Evolutionary conservation across 1,139 yeast species (phyloP).

Genomic region (Hyphopichia wangnamkhiaoensis): DNA sequence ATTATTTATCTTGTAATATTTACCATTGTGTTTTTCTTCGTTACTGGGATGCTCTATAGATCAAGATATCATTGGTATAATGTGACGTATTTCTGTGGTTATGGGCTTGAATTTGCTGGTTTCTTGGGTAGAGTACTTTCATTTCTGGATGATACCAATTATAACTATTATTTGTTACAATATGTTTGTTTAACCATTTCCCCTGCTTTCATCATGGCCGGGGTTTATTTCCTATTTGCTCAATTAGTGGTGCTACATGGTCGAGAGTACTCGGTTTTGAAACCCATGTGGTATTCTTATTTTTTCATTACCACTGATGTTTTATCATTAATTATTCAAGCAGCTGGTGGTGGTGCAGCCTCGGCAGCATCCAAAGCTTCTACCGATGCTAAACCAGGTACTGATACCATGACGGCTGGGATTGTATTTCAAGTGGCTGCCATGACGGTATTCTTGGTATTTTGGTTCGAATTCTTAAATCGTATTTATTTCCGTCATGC

Average conservation of each 20-base stretch:
- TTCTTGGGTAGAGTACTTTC: slow-evolving; percentile 61
- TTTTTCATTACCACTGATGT: slow-evolving; percentile 69
- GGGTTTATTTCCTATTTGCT: slow-evolving; percentile 75
- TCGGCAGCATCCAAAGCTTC: slow-evolving; percentile 50
- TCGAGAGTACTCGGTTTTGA: slow-evolving; percentile 55
- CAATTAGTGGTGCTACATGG: slow-evolving; percentile 75
- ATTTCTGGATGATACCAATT: slow-evolving; percentile 38
- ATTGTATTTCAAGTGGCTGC: slow-evolving; percentile 75
- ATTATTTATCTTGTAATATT: slow-evolving; percentile 24
- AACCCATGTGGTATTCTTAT: slow-evolving; percentile 76
- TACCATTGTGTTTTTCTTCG: slow-evolving; percentile 19
- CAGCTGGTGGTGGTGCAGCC: slow-evolving; percentile 80
- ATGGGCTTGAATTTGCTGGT: slow-evolving; percentile 67
- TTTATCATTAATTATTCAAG: slow-evolving; percentile 72
- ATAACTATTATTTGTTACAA: slow-evolving; percentile 60
- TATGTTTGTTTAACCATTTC: slow-evolving; percentile 73
- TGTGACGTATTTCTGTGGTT: slow-evolving; percentile 59
- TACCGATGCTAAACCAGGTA: slow-evolving; percentile 51
- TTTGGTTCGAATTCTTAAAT: slow-evolving; percentile 57
- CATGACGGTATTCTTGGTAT: slow-evolving; percentile 61
- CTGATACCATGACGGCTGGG: slow-evolving; percentile 81
- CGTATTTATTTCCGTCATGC: slow-evolving; percentile 42
- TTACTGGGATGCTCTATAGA: slow-evolving; percentile 23
- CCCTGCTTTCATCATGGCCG: slow-evolving; percentile 90
- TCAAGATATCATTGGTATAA: slow-evolving; percentile 78